Percentiles rank a stretch among this genome's conserved stretches.
phyloP scores from a whole-genome alignment of 495 filamentous ascomycete genomes.

The Lasiosphaeria hispida region DNA sequence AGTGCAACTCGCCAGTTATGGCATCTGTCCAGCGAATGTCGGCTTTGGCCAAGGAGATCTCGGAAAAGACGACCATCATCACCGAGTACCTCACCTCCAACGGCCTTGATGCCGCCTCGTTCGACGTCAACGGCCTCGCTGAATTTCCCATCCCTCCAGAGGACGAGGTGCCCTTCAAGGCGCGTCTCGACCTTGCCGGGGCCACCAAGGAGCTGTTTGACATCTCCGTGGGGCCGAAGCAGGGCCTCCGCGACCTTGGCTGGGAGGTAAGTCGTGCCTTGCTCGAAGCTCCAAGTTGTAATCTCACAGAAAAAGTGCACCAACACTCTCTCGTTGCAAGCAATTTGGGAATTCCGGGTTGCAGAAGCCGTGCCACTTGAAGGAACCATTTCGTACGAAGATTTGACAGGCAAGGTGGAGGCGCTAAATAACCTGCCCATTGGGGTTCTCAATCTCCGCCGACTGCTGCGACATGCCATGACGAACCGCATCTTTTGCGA shows the following conservation, averaged over 20 bases:
- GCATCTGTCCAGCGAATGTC: slow-evolving; percentile 18
- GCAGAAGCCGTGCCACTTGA: slow-evolving; percentile 36
- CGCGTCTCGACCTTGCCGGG: slow-evolving; percentile 21
- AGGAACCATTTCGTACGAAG: slow-evolving; percentile 34
- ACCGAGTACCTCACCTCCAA: slow-evolving; percentile 27
- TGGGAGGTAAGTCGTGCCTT: slow-evolving; percentile 21
- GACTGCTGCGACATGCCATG: slow-evolving; percentile 49
- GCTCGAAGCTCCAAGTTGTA: not conserved
- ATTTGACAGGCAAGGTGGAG: slow-evolving; percentile 31
- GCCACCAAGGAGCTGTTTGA: slow-evolving; percentile 27
- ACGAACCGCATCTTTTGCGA: slow-evolving; percentile 51
- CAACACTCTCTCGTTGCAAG: slow-evolving; percentile 23
- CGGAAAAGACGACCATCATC: slow-evolving; percentile 22
- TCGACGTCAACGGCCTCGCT: slow-evolving; percentile 23
- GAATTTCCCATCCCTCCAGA: slow-evolving; percentile 24
- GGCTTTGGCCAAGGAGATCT: slow-evolving; percentile 17
- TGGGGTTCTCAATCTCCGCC: slow-evolving; percentile 25
- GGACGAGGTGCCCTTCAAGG: slow-evolving; percentile 19
- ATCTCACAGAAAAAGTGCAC: slow-evolving; percentile 13
- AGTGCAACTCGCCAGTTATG: not conserved
- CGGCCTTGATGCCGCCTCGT: slow-evolving; percentile 25
- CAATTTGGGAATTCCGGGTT: slow-evolving; percentile 29
- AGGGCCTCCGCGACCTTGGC: slow-evolving; percentile 21
- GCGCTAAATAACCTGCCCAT: slow-evolving; percentile 23
- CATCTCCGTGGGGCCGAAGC: slow-evolving; percentile 24